Base-by-base conservation (phyloP, 2,329 filamentous ascomycete species). In the Ceratocystis albifundus region DNA sequence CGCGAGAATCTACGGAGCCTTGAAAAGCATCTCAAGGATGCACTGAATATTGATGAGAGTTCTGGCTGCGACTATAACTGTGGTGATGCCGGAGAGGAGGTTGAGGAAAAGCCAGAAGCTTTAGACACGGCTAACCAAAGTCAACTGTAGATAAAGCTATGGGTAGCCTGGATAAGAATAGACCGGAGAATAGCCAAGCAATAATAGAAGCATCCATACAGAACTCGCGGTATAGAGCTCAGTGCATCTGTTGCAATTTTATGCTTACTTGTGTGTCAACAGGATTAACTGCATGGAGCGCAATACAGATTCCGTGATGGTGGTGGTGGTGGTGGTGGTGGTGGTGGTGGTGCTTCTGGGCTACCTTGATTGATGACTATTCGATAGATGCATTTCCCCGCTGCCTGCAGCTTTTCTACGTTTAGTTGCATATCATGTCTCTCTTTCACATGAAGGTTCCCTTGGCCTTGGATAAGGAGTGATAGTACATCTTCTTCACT, bases 21-120 rank as follows among this genome's bases (percentile, higher is more conserved):
- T 20, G 67, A 66, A 17, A 41, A 53, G 30, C 65, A 64, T 12
- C 61, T 68, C 6, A 53, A 62, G 25, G 64, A 68, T 25, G 57
- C 64, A 4, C 55, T 68, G 12, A 61, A 61, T 20, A 64, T 64
- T 41, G 44, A 59, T 7, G 62, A 59, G 20, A 32, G 22, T 36
- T 15, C 32, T 2, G 64, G 32, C 20, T 22, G 30, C 6, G 64
- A 32, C 36, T 53, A 46, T 20, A 44, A 12, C 32, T 20, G 32
- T 36, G 55, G 5, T 30, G n/a, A 44, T 59, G 64, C 22, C n/a
- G 64, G 12, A 10, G 53, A 44, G 20, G 59, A 66, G 20, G 45
- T 50, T 32, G 66, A 67, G n/a, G 66, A 67, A 44, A 55, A 67
- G 44, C 61, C 66, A 10, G 66, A 67, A 41, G 53, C 65, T 46